Percentiles rank a stretch among this genome's conserved stretches.
These are phyloP conservation scores for Jamesozyma piceae DNA, from an alignment of 805 yeast species.

Conservation along the genomic window DNA sequence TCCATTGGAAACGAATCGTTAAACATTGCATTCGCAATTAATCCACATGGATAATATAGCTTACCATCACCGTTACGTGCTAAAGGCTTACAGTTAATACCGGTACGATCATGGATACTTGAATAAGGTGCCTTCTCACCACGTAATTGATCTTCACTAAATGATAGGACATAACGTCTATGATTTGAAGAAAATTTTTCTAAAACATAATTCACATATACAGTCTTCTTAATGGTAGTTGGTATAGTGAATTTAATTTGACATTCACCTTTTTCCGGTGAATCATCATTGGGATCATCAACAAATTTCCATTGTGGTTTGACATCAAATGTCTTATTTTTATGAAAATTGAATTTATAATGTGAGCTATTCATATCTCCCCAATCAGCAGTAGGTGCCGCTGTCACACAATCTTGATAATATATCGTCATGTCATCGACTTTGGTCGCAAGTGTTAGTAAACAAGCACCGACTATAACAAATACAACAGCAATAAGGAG, in stretches of 20 bases:
- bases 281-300: constrained; percentile 36
- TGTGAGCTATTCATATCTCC: constrained; percentile 48
- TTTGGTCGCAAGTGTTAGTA: constrained; percentile 57
- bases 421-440: constrained; percentile 68
- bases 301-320: constrained; percentile 63
- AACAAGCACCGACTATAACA: constrained; percentile 83
- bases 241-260: constrained; percentile 68
- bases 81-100: constrained; percentile 58
- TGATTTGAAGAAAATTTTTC: constrained; percentile 92
- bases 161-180: constrained; percentile 83
- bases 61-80: constrained; percentile 42
- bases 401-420: constrained; percentile 58
- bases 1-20: constrained; percentile 66
- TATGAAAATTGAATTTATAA: constrained; percentile 48
- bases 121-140: constrained; percentile 58
- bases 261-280: constrained; percentile 53
- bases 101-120: constrained; percentile 41
- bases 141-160: constrained; percentile 73
- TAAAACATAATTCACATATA: constrained; percentile 69
- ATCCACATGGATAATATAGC: constrained; percentile 86
- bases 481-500: constrained; percentile 66
- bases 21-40: constrained; percentile 85
- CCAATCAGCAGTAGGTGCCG: constrained; percentile 39
- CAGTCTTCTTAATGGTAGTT: constrained; percentile 58
- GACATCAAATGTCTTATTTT: constrained; percentile 28